Base-by-base conservation (phyloP, 805 yeast genomes). In the Barnettozyma botsteinii region DNA sequence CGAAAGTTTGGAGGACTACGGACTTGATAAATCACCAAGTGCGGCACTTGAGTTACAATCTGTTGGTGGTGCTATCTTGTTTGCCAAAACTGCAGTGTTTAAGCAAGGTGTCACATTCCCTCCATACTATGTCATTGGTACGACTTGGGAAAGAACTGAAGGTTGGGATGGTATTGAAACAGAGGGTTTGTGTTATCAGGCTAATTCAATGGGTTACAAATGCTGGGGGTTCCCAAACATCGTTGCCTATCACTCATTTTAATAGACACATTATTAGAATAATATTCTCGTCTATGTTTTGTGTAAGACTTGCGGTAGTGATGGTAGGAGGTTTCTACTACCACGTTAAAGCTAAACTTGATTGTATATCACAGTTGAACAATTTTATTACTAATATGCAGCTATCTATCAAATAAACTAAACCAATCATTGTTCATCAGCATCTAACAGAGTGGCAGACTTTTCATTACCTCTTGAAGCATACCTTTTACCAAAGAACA, bases 81-180 rank as follows among this genome's bases (percentile, higher is more conserved):
- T 67, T 46, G 63, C 60, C 6, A 69, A 66, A 42, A 56, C 70
- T n/a, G 49, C 61, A 6, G 54, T 73, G 7, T 68, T 63, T 45
- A 65, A 65, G 47, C 73, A 67, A 44, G 79, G 78, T 27, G 61
- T 65, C 2, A 52, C 60, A 6, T 72, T 72, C 49, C 74, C 77
- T 2, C 65, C 77, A 0, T 63, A 60, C 35, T 69, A 69, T 40
- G 52, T 63, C 3, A 59, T 73, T 14, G 79, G 79, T 3, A 59
- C 70, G 3, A 47, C 36, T 6, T 73, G 77, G 77, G 62, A 60
- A 3, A 52, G 72, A 42, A 44, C 54, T 8, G 77, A 72, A 49
- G 79, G 79, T 5, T 72, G 64, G 48, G 77, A 73, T 52, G 79
- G 77, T 5, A 66, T 73, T 23, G 78, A 73, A 48, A 71, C 76